Evolutionary conservation across 768 basidiomycete genomes (phyloP), one percentile per base, ranked within the genome.

Genomic region (Kondoa malvinella): DNA sequence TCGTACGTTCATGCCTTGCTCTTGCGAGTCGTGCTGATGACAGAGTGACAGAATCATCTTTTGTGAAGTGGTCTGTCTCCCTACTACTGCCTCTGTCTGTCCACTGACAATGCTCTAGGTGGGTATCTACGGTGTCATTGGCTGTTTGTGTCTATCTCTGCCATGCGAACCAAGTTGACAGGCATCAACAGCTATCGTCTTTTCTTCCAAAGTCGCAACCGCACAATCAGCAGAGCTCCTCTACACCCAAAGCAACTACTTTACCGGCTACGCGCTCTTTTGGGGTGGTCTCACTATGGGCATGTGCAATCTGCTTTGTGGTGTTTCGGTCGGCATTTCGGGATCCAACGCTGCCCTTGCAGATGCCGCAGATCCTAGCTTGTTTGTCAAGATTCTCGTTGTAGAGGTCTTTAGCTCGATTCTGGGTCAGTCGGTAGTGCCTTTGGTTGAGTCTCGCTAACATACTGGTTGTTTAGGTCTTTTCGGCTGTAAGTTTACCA

Each of bases 241-340:
- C 27, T 92, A 92, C 79, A 91, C 89, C 0, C 81, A 81, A 14
- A 81, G 85, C 69, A 96, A 96, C 78, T 95, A 94, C 78, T 95
- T 87, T 79, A 96, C 94, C 2, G 92, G 89, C 85, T 96, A 84
- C 74, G 87, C 94, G 1, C 82, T 97, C 64, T 97, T 99, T 82
- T 97, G 92, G 87, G 92, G 92, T 27, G 95, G 95, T 32, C 79
- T 96, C 34, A 92, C 91, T 1, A 92, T 94, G 31, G 95, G 95
- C 17, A 76, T 85, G 2, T 97, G 94, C 79, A 97, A 97, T 78
- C 82, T 97, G 29, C 82, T 99, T 26, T 97, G 95, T 69, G 95
- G 95, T 69, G 78, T 96, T 67, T 88, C 86, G 16, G 95, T 99
- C 60, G 94, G 95, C 50, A 83, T 96, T 75, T 91, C 90, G 3